These are phyloP conservation scores for Cytospora piceae DNA, from an alignment of 2,329 filamentous ascomycete species.

Conservation along the genomic window DNA sequence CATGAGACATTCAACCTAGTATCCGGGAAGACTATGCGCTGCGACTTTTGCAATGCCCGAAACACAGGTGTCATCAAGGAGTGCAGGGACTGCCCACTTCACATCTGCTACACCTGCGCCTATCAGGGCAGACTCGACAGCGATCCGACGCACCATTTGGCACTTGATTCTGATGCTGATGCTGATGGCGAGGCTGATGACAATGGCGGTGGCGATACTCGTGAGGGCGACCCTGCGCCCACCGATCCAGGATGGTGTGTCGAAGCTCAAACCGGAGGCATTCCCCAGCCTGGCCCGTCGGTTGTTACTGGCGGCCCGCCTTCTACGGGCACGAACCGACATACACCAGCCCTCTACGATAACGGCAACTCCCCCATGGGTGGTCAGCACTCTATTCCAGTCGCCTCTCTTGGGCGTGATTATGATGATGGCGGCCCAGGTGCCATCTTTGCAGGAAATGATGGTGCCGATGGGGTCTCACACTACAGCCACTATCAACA, in stretches of 20 bases:
- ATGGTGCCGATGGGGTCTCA: background rate
- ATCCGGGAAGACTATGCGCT: constrained; percentile 7
- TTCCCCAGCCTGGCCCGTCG: background rate
- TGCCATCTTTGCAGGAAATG: background rate
- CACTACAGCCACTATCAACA: background rate
- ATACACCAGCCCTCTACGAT: background rate
- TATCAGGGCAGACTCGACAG: background rate
- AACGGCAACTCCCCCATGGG: background rate
- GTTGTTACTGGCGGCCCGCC: background rate
- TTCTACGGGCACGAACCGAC: background rate
- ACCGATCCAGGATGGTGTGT: no score
- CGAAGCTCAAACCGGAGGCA: background rate
- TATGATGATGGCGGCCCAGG: background rate
- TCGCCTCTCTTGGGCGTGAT: background rate
- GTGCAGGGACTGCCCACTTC: constrained; percentile 1
- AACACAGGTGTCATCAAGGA: constrained; percentile 4
- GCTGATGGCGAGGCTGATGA: no score
- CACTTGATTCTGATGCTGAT: no score
- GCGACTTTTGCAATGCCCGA: constrained; percentile 10
- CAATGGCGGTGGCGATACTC: no score
- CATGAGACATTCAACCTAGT: background rate
- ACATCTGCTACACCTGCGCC: constrained; percentile 4
- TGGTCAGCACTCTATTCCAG: background rate
- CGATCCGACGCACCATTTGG: background rate
- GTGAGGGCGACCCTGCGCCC: no score